Conservation (phyloP, 441 rosid genomes). For the Arabidopsis hybrid region DNA sequence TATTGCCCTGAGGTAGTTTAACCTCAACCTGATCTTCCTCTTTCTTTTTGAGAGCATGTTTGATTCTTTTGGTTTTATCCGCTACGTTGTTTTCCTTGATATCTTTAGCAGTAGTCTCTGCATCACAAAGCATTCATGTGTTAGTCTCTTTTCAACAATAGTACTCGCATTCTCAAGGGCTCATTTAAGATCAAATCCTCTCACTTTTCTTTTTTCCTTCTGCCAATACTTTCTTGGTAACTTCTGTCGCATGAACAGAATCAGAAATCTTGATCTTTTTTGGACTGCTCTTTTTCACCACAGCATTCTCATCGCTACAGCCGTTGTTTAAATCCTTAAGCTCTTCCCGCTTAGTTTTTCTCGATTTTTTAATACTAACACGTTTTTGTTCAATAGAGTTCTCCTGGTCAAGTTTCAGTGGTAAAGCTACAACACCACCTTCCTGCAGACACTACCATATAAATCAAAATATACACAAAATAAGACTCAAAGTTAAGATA, state of each 20-base stretch:
- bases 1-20: conserved; percentile 50
- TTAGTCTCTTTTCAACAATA: conserved; percentile 23
- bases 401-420: conserved; percentile 4
- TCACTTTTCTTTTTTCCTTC: conserved; percentile 39
- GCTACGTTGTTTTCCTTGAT: conserved; percentile 13
- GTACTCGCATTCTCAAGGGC: background rate
- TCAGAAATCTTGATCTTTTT: conserved; percentile 31
- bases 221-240: conserved; percentile 26
- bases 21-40: conserved; percentile 34
- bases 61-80: background rate
- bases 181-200: conserved; percentile 6
- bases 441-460: conserved; percentile 18
- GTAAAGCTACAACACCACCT: conserved; percentile 6
- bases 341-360: conserved; percentile 31
- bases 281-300: conserved; percentile 2
- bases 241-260: conserved; percentile 11
- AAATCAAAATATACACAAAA: background rate
- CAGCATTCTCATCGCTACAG: conserved; percentile 17
- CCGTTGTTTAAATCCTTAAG: conserved; percentile 26
- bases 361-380: background rate
- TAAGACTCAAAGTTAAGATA: conserved; percentile 14
- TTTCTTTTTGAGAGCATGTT: conserved; percentile 30
- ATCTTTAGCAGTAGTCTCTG: conserved; percentile 35
- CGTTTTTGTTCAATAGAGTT: background rate
- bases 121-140: conserved; percentile 25